Conservation (phyloP, 2,329 filamentous ascomycete genomes). For the Pseudocercospora eumusae region DNA sequence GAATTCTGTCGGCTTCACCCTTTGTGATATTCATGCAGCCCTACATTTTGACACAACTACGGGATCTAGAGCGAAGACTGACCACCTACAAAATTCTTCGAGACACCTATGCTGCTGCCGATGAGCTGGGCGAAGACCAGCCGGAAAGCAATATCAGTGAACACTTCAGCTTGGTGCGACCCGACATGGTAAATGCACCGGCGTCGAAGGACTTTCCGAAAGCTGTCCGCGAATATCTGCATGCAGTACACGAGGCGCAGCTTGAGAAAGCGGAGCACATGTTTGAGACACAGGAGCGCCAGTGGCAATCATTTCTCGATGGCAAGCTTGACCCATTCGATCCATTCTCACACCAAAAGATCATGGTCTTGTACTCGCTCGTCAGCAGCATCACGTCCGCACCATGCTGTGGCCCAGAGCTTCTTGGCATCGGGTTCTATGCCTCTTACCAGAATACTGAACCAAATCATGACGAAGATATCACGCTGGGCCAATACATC, state of each 20-base stretch:
- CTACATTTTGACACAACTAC: conserved; percentile 86
- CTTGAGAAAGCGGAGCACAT: conserved; percentile 94
- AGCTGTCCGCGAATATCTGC: conserved; percentile 88
- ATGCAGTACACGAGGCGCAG: conserved; percentile 93
- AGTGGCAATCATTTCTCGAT: conserved; percentile 94
- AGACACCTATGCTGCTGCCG: conserved; percentile 62
- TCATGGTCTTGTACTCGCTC: conserved; percentile 88
- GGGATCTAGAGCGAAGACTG: conserved; percentile 84
- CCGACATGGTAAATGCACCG: conserved; percentile 90
- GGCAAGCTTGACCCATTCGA: conserved; percentile 89
- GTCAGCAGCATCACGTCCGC: conserved; percentile 93
- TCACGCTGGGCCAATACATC: conserved; percentile 90
- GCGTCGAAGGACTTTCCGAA: conserved; percentile 81
- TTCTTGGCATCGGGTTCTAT: conserved; percentile 91
- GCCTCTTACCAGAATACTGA: conserved; percentile 74
- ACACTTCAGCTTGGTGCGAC: conserved; percentile 86
- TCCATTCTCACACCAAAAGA: conserved; percentile 93
- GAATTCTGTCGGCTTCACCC: conserved; percentile 89
- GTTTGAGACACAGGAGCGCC: conserved; percentile 89
- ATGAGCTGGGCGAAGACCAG: conserved; percentile 43
- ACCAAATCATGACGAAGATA: conserved; percentile 75
- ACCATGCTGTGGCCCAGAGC: conserved; percentile 84
- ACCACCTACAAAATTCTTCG: conserved; percentile 79
- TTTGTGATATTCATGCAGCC: conserved; percentile 95
- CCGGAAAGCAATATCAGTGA: conserved; percentile 37